Evolutionary conservation across 306 rosid genomes (phyloP).

Genomic region (Cicer pinnatifidum): DNA sequence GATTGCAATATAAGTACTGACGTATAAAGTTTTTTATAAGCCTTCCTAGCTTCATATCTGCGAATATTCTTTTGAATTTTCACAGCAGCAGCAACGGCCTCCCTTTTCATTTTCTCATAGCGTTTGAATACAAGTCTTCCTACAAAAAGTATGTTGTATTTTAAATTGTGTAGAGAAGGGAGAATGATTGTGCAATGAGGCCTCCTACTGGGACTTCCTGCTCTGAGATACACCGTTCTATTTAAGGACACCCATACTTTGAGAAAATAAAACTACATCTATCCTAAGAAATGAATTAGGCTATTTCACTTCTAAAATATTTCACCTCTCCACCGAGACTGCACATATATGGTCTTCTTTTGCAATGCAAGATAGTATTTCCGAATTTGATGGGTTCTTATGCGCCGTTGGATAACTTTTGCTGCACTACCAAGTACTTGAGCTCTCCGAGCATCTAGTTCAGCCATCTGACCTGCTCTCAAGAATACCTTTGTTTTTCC

Average conservation of each 20-base stretch:
- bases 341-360: constrained; percentile 68
- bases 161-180: constrained; percentile 36
- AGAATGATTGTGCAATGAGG: constrained; percentile 40
- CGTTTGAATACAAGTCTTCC: constrained; percentile 85
- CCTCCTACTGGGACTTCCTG: constrained; percentile 17
- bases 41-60: constrained; percentile 66
- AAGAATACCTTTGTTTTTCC: constrained; percentile 95
- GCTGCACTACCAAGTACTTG: constrained; percentile 84
- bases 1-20: constrained; percentile 75
- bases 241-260: constrained; percentile 33
- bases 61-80: constrained; percentile 83
- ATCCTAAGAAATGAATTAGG: constrained; percentile 38
- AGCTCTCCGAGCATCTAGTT: constrained; percentile 85
- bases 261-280: constrained; percentile 29
- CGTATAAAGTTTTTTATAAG: constrained; percentile 61
- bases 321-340: constrained; percentile 92
- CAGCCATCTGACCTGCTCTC: constrained; percentile 99
- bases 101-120: constrained; percentile 65
- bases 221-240: constrained; percentile 36
- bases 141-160: constrained; percentile 48
- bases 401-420: constrained; percentile 76
- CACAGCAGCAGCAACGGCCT: constrained; percentile 66
- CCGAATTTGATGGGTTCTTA: constrained; percentile 82
- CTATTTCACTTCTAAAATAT: constrained; percentile 36
- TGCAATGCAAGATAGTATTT: constrained; percentile 78